These are phyloP conservation scores for Amanita phalloides DNA, from an alignment of 768 basidiomycete species.

Conservation along the genomic window DNA sequence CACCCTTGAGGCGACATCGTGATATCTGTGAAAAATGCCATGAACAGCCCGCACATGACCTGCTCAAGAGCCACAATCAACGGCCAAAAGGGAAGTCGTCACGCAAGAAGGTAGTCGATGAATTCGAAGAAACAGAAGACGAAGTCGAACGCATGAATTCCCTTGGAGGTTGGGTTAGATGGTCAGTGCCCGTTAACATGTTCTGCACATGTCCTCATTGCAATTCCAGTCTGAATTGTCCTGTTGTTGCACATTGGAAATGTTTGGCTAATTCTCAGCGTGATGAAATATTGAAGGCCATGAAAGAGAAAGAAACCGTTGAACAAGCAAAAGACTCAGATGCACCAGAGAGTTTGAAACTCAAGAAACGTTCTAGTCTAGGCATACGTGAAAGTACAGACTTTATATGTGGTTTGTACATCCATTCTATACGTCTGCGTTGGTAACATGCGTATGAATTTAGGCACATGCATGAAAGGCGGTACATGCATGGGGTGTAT, in stretches of 20 bases:
- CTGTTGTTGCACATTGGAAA: slow-evolving; percentile 66
- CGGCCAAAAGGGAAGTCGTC: slow-evolving; percentile 29
- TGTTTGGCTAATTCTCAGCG: slow-evolving; percentile 58
- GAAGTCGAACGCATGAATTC: slow-evolving; percentile 37
- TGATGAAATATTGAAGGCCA: slow-evolving; percentile 65
- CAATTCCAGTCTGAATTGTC: slow-evolving; percentile 59
- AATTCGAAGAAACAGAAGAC: slow-evolving; percentile 42
- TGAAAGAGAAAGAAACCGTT: slow-evolving; percentile 41
- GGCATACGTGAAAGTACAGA: slow-evolving; percentile 54
- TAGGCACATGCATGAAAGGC: slow-evolving; percentile 57
- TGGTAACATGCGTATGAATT: neutral
- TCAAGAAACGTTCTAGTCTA: slow-evolving; percentile 36
- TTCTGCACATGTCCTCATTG: slow-evolving; percentile 6
- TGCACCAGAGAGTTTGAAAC: slow-evolving; percentile 16
- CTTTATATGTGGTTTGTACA: slow-evolving; percentile 51
- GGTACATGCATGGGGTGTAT: slow-evolving; percentile 73
- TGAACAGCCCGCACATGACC: slow-evolving; percentile 42
- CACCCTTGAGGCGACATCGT: slow-evolving; percentile 50
- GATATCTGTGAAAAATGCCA: slow-evolving; percentile 66
- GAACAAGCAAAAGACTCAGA: slow-evolving; percentile 16
- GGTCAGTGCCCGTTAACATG: slow-evolving; percentile 31
- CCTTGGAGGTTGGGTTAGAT: slow-evolving; percentile 79
- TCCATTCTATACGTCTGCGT: neutral
- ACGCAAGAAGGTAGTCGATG: slow-evolving; percentile 35
- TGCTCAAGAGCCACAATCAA: slow-evolving; percentile 23